These are phyloP conservation scores for Pseudomonodictys pantanalensis DNA, from an alignment of 495 filamentous ascomycete species.

Conservation along the genomic window DNA sequence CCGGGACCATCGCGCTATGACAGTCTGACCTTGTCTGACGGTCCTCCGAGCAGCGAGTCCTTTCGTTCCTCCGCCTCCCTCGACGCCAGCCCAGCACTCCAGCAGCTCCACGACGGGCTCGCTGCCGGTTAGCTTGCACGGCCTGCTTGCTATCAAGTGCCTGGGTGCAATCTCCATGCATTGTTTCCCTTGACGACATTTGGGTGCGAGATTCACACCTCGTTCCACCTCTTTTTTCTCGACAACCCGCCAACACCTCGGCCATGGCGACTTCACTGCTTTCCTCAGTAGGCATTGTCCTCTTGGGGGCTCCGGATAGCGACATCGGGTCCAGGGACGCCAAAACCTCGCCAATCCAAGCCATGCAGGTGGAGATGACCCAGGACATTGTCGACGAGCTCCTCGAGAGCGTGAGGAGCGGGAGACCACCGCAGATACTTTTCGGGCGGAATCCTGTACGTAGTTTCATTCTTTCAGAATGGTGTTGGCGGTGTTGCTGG, in stretches of 20 bases:
- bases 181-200: slow-evolving; percentile 22
- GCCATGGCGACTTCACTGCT: slow-evolving; percentile 22
- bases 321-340: slow-evolving; percentile 29
- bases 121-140: not conserved
- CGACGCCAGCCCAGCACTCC: slow-evolving; percentile 27
- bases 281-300: slow-evolving; percentile 27
- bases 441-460: slow-evolving; percentile 37
- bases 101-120: slow-evolving; percentile 9
- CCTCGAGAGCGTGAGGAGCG: slow-evolving; percentile 28
- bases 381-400: slow-evolving; percentile 35
- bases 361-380: slow-evolving; percentile 37
- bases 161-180: slow-evolving; percentile 34
- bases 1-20: slow-evolving; percentile 33
- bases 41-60: slow-evolving; percentile 21
- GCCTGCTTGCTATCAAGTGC: slow-evolving; percentile 9
- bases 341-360: slow-evolving; percentile 28
- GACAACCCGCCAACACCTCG: slow-evolving; percentile 10
- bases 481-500: slow-evolving; percentile 6
- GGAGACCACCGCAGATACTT: slow-evolving; percentile 33
- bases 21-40: slow-evolving; percentile 35
- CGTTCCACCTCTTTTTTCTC: slow-evolving; percentile 6
- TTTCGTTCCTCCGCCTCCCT: slow-evolving; percentile 25
- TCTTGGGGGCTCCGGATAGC: slow-evolving; percentile 32
- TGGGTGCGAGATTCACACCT: slow-evolving; percentile 25
- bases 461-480: slow-evolving; percentile 3